Evolutionary conservation across 352 stramenopile genomes (phyloP), one percentile per base, ranked within the genome.

Genomic region (Plasmopara muralis): DNA sequence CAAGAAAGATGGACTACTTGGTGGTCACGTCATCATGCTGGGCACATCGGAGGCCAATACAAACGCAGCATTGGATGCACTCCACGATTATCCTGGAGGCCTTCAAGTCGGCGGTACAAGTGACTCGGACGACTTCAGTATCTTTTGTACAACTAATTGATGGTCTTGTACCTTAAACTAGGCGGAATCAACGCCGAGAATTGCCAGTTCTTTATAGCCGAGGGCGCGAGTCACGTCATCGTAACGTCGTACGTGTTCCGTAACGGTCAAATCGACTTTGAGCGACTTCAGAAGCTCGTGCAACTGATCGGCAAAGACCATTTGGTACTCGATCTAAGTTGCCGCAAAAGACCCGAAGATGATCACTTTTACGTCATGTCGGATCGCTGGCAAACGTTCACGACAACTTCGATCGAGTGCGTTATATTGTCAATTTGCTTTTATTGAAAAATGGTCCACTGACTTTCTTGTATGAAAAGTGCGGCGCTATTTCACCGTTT

Each of bases 21-120:
- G 96, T 5, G 96, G 96, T 16, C 96, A 99, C 62, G 93, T 99
- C 18, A 98, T 99, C 62, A 98, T 98, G 93, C 74, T 99, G 14
- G 96, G 95, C n/a, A 71, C 80, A 8, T 87, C 77, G 4, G 72
- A 89, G 50, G 89, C 79, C 15, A 98, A 98, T 67, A 84, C 91
- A 49, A 74, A 93, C 35, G 93, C 94, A 30, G 91, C 87, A 2
- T 53, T 95, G 14, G 72, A 85, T 20, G 95, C 93, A 9, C 60
- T 98, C 20, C 46, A 60, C 25, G 83, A 83, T 14, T 98, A 97
- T 60, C 95, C 95, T 0, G 66, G 81, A 31, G 92, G 91, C 6
- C 70, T 99, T 33, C 96, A 99, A 74, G 78, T 99, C 34, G 96
- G 96, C 53, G 96, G 96, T 91, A 33, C 48, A 56, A 37, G 29